phyloP scores from a whole-genome alignment of 208 protist genomes.

The Leptomonas seymouri region DNA sequence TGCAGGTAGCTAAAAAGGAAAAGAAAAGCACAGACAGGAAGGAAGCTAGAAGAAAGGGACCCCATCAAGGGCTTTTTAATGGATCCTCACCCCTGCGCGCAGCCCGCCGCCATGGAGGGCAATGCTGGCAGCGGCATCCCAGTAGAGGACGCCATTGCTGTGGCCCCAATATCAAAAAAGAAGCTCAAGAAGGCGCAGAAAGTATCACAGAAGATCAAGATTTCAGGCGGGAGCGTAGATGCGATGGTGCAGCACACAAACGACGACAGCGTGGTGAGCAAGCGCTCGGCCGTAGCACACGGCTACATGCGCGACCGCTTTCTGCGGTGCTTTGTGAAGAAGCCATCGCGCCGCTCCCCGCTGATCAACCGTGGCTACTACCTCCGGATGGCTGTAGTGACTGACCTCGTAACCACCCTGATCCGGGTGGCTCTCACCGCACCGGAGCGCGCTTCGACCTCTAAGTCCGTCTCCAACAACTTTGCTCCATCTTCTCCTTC shows the following conservation, averaged over 20 bases:
- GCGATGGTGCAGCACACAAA: slow-evolving; percentile 89
- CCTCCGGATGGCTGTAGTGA: slow-evolving; percentile 84
- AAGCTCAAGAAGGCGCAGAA: slow-evolving; percentile 62
- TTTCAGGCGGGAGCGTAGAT: slow-evolving; percentile 56
- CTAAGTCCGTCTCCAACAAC: neutral
- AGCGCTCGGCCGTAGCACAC: slow-evolving; percentile 81
- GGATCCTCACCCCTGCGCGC: neutral
- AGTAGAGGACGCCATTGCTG: neutral
- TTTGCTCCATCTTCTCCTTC: neutral
- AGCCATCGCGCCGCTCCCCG: slow-evolving; percentile 76
- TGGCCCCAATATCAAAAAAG: slow-evolving; percentile 37
- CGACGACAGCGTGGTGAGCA: slow-evolving; percentile 91
- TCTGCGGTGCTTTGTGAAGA: slow-evolving; percentile 83
- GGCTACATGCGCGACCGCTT: slow-evolving; percentile 80
- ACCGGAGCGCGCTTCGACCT: slow-evolving; percentile 2
- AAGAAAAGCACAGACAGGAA: too few relatives aligned
- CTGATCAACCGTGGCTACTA: slow-evolving; percentile 93
- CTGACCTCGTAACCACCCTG: slow-evolving; percentile 56
- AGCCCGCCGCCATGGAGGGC: neutral
- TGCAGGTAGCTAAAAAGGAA: too few relatives aligned
- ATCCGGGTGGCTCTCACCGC: slow-evolving; percentile 26
- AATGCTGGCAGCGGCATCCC: neutral
- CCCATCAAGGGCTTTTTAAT: too few relatives aligned
- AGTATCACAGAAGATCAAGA: slow-evolving; percentile 51
- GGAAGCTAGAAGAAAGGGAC: too few relatives aligned